These are phyloP conservation scores for Globisporangium uncinulatum DNA, from an alignment of 352 stramenopile species.

Conservation along the genomic window DNA sequence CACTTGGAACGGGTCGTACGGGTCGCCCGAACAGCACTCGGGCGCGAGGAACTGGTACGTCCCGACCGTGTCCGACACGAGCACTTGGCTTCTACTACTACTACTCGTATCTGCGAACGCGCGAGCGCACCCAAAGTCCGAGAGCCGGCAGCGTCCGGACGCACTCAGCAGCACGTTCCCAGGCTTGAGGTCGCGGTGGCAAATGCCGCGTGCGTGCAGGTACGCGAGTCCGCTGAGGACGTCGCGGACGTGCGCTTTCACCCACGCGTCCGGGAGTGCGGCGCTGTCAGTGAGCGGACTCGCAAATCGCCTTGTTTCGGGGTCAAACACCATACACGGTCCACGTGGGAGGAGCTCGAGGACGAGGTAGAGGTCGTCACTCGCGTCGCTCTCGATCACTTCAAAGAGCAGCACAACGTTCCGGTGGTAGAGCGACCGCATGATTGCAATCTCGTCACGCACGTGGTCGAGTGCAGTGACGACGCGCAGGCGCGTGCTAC, in stretches of 20 bases:
- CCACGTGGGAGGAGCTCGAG: conserved; percentile 83
- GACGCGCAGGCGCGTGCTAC: conserved; percentile 44
- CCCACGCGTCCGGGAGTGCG: conserved; percentile 55
- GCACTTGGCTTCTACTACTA: neutral
- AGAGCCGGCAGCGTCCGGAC: conserved; percentile 73
- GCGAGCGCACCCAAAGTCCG: conserved; percentile 86
- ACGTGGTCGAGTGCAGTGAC: conserved; percentile 81
- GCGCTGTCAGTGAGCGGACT: conserved; percentile 49
- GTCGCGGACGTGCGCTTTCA: conserved; percentile 57
- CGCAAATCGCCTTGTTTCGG: conserved; percentile 62
- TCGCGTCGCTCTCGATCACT: conserved; percentile 75
- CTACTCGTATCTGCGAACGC: conserved; percentile 4
- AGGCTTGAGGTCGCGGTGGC: conserved; percentile 89
- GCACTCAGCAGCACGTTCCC: conserved; percentile 86
- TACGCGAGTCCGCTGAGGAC: conserved; percentile 80
- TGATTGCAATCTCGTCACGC: conserved; percentile 82
- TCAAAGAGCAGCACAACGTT: conserved; percentile 90
- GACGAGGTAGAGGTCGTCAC: conserved; percentile 83
- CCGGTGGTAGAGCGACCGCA: conserved; percentile 85
- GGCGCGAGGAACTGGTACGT: conserved; percentile 89
- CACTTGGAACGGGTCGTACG: conserved; percentile 76
- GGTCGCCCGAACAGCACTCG: conserved; percentile 81
- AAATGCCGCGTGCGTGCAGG: conserved; percentile 65
- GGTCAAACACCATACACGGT: conserved; percentile 76
- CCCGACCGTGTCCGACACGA: conserved; percentile 76